phyloP scores from a whole-genome alignment of 1,139 yeast genomes.

The Diutina sp. region DNA sequence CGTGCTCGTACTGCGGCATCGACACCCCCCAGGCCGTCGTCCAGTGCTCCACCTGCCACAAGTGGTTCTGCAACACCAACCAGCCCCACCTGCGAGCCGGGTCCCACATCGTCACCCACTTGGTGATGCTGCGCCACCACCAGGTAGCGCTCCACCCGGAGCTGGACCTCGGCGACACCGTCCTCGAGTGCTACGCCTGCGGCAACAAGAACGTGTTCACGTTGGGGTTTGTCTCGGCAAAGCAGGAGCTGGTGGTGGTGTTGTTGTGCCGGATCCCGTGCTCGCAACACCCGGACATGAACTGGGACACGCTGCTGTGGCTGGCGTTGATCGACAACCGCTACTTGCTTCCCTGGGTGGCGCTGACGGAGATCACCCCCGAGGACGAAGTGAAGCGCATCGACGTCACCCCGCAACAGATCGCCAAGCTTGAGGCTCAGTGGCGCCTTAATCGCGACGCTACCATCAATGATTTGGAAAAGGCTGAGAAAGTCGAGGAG shows the following conservation, averaged over 20 bases:
- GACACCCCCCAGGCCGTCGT: conserved; percentile 55
- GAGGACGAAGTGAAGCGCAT: conserved; percentile 50
- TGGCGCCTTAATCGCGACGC: conserved; percentile 71
- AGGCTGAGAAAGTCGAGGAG: conserved; percentile 28
- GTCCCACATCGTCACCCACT: conserved; percentile 79
- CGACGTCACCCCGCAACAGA: conserved; percentile 51
- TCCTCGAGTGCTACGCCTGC: conserved; percentile 83
- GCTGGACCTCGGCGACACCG: conserved; percentile 75
- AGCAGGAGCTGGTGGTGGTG: conserved; percentile 78
- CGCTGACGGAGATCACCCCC: conserved; percentile 11
- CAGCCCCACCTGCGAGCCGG: conserved; percentile 45
- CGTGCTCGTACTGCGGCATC: conserved; percentile 69
- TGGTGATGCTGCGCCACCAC: conserved; percentile 73
- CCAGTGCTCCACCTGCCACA: conserved; percentile 64
- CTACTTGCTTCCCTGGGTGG: conserved; percentile 73
- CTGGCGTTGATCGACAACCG: conserved; percentile 75
- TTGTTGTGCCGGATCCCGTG: conserved; percentile 84
- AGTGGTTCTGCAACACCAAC: conserved; percentile 73
- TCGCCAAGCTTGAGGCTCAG: conserved; percentile 60
- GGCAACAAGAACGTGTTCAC: conserved; percentile 73
- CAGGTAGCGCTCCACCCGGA: conserved; percentile 65
- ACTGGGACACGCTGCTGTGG: conserved; percentile 90
- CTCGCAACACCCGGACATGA: conserved; percentile 58
- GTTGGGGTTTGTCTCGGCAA: conserved; percentile 82
- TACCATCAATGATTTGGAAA: conserved; percentile 42